phyloP scores from a whole-genome alignment of 768 basidiomycete species.

The Agaricus subrufescens region DNA sequence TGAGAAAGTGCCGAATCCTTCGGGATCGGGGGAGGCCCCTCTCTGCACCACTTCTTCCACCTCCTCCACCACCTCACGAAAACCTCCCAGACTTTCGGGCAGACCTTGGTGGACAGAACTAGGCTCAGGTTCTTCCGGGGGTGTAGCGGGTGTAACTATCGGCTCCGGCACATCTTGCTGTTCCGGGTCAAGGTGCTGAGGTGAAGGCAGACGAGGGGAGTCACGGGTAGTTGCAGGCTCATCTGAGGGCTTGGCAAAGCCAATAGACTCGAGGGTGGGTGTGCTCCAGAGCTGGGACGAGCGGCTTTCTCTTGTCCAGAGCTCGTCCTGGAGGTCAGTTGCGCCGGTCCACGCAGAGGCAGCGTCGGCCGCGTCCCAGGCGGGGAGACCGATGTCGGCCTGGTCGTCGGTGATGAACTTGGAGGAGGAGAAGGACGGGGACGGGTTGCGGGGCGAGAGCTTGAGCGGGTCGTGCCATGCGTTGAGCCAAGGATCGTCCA shows the following conservation, averaged over 20 bases:
- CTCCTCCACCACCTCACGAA: not conserved
- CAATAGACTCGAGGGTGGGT: conserved; percentile 6
- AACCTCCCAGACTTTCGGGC: not conserved
- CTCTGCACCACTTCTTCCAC: not conserved
- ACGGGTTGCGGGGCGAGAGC: conserved; percentile 10
- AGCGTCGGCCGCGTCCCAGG: conserved; percentile 9
- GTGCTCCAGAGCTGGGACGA: not conserved
- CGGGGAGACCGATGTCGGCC: conserved; percentile 3
- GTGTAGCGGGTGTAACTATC: not conserved
- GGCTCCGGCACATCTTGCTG: not conserved
- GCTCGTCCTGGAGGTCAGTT: conserved; percentile 3
- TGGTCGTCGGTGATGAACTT: conserved; percentile 7
- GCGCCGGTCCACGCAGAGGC: conserved; percentile 8
- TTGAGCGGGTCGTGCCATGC: conserved; percentile 55
- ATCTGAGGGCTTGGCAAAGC: conserved; percentile 3
- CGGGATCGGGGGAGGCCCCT: conserved; percentile 35
- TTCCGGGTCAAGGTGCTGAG: not conserved
- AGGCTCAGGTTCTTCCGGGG: not conserved
- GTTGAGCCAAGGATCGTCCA: conserved; percentile 75
- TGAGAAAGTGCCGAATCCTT: conserved; percentile 55
- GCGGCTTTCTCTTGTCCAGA: conserved; percentile 8
- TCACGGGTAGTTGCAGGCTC: not conserved
- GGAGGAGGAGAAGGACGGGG: conserved; percentile 18
- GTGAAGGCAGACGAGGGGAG: not conserved
- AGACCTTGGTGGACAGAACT: not conserved